Evolutionary conservation across 2,329 filamentous ascomycete genomes (phyloP), one percentile per base, ranked within the genome.

Genomic region (Thielaviopsis cerberus): DNA sequence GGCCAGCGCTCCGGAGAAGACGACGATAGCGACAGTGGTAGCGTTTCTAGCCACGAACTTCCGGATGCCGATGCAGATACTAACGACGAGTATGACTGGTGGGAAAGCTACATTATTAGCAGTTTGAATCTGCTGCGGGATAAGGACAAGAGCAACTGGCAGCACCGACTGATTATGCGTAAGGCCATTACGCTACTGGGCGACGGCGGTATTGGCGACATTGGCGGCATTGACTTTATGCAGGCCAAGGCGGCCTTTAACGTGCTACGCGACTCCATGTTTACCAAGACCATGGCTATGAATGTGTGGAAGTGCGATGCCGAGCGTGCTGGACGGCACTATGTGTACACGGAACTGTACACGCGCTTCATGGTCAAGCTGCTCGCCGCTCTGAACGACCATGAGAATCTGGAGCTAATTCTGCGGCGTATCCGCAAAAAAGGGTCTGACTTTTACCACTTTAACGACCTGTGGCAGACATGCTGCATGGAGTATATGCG

Each of bases 221-320:
- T 41, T 22, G 55, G 50, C n/a, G 50, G 50, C 13, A 58, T 61
- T 45, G 74, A 63, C 4, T 69, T 76, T 15, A 79, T 78, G 30
- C 83, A 86, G 23, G 90, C 89, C 64, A 79, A 83, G 65, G 86
- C 91, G 57, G 79, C 94, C 15, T 90, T 88, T 54, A 77, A 81
- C 57, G 85, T 94, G 50, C 84, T 95, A 57, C 71, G 77, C 52
- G 79, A 82, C 60, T 78, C 74, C 61, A 82, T 82, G 78, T 91
- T 95, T 63, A 94, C 90, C 45, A 95, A 95, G 71, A 94, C 88
- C 0, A 94, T 94, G 84, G 84, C 86, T 1, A 83, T 95, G 68
- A 91, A 94, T 66, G 88, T 96, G 3, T 96, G 90, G 90, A 91
- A 90, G 64, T 92, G 90, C 41, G 90, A 95, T 63, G 82, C 86